These are phyloP conservation scores for Podospora pseudocomata DNA, from an alignment of 495 filamentous ascomycete genomes.

Conservation along the genomic window DNA sequence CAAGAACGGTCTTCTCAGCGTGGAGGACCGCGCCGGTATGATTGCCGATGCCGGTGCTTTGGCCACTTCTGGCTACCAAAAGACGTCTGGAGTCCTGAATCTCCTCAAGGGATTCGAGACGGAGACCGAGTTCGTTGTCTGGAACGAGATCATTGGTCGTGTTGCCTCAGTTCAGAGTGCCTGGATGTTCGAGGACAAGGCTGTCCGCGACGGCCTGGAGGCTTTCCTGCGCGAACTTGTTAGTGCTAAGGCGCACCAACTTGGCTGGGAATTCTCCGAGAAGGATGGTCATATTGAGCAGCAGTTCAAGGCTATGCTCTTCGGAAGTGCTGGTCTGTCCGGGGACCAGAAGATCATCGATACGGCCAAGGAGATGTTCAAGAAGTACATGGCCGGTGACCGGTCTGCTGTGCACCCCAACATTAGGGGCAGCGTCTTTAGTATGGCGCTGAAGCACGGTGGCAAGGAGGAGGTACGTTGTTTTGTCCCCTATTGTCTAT, in stretches of 20 bases:
- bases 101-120: slow-evolving; percentile 78
- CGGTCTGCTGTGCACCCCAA: slow-evolving; percentile 68
- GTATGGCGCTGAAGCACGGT: slow-evolving; percentile 66
- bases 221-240: slow-evolving; percentile 74
- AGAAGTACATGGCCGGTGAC: slow-evolving; percentile 64
- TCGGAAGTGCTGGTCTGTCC: slow-evolving; percentile 61
- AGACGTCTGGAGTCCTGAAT: slow-evolving; percentile 82
- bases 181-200: slow-evolving; percentile 82
- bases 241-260: slow-evolving; percentile 70
- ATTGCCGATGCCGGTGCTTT: slow-evolving; percentile 92
- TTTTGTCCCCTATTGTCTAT: slow-evolving; percentile 7
- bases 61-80: slow-evolving; percentile 86
- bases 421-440: slow-evolving; percentile 65
- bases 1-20: slow-evolving; percentile 79
- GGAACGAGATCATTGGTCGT: slow-evolving; percentile 82
- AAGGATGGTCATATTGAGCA: slow-evolving; percentile 84
- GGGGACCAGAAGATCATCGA: slow-evolving; percentile 59
- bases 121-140: slow-evolving; percentile 88
- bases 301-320: slow-evolving; percentile 74
- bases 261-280: slow-evolving; percentile 84
- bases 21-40: slow-evolving; percentile 92
- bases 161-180: slow-evolving; percentile 71
- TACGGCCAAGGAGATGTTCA: slow-evolving; percentile 70
- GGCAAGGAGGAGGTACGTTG: slow-evolving; percentile 64
- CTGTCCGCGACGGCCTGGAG: slow-evolving; percentile 70